Conservation (phyloP, 192 early-diverging fungal genomes). For the Coemansia sp. region DNA sequence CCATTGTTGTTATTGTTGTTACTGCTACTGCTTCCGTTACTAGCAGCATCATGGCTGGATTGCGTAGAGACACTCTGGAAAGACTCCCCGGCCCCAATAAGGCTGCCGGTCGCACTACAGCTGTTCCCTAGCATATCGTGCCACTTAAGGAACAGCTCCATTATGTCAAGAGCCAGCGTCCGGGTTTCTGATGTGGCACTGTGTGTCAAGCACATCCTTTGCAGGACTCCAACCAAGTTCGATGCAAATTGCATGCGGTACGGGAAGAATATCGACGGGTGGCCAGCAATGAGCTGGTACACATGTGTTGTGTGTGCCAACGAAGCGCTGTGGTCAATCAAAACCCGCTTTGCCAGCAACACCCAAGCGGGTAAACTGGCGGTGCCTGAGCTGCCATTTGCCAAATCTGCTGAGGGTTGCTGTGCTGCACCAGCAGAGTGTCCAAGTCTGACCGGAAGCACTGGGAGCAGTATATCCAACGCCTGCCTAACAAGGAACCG, state of each 20-base stretch:
- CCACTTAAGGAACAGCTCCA: constrained; percentile 90
- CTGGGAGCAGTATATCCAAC: constrained; percentile 89
- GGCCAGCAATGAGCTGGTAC: constrained; percentile 88
- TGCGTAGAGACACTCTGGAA: background rate
- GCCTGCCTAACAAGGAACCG: constrained; percentile 89
- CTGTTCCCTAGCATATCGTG: constrained; percentile 67
- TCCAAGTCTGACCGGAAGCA: constrained; percentile 81
- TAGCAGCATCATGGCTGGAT: background rate
- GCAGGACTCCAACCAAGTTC: constrained; percentile 81
- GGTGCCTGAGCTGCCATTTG: constrained; percentile 1
- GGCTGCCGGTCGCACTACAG: constrained; percentile 20
- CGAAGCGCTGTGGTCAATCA: constrained; percentile 93
- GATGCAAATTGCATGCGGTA: constrained; percentile 86
- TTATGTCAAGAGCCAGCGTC: constrained; percentile 83
- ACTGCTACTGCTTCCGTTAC: background rate
- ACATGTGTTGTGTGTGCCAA: constrained; percentile 86
- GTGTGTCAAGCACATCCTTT: constrained; percentile 83
- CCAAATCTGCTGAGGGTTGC: constrained; percentile 1
- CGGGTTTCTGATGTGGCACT: constrained; percentile 85
- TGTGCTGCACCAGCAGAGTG: constrained; percentile 36
- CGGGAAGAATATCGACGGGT: constrained; percentile 88
- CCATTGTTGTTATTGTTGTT: background rate
- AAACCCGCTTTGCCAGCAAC: constrained; percentile 80
- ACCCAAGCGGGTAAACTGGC: constrained; percentile 76
- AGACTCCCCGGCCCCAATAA: background rate